A percentile compares a stretch with the other conserved stretches of the same genome.
Evolutionary conservation across 768 basidiomycete genomes (phyloP).

Genomic region (Xerocomellus amylosporus): DNA sequence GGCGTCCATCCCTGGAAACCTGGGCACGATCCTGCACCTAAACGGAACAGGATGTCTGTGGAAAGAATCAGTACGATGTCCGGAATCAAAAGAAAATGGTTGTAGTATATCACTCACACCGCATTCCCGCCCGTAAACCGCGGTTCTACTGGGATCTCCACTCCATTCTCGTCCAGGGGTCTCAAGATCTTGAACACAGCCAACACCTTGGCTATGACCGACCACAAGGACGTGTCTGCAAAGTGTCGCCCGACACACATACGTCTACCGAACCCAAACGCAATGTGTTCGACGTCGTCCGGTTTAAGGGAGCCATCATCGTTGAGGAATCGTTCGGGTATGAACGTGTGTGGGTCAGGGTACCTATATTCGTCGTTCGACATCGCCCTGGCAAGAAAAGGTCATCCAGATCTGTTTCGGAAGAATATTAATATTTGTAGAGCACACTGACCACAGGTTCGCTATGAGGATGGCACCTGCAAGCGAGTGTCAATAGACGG

Average conservation of each 20-base stretch:
- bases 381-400: constrained; percentile 8
- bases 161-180: neutral
- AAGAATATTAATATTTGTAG: too few relatives aligned
- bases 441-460: constrained; percentile 9
- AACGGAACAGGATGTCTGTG: neutral
- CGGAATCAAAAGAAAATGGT: neutral
- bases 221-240: constrained; percentile 16
- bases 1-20: neutral
- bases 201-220: constrained; percentile 8
- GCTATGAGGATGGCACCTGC: constrained; percentile 7
- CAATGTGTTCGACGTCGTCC: neutral
- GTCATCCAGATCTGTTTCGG: too few relatives aligned
- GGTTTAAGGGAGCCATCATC: constrained; percentile 13
- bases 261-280: constrained; percentile 25
- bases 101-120: neutral
- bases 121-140: constrained; percentile 1
- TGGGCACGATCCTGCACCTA: neutral
- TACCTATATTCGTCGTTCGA: constrained; percentile 27
- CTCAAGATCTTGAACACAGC: neutral
- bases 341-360: constrained; percentile 34
- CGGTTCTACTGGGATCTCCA: constrained; percentile 13
- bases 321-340: constrained; percentile 40
- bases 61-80: neutral
- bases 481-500: neutral
- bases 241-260: constrained; percentile 23